Evolutionary conservation across 208 protist genomes (phyloP).

Genomic region (Trypanosoma congolense): DNA sequence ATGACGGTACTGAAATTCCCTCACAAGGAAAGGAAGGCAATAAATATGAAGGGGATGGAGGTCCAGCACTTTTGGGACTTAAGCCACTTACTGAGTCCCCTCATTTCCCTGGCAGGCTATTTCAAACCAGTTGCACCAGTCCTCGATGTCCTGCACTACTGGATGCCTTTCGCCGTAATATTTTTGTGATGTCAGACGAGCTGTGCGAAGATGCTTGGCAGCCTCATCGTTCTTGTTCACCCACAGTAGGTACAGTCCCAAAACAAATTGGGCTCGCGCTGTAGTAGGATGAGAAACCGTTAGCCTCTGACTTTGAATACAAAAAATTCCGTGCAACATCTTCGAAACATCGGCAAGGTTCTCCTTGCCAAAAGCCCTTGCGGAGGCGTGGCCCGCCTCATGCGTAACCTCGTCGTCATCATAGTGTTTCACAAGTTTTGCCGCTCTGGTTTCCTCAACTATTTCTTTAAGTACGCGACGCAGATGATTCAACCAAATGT

Average conservation of each 20-base stretch:
- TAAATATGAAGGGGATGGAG: too few species aligned
- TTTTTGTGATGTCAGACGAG: slow-evolving; percentile 40
- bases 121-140: slow-evolving; percentile 66
- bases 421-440: slow-evolving; percentile 62
- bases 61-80: slow-evolving; percentile 9
- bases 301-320: slow-evolving; percentile 81
- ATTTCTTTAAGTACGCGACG: slow-evolving; percentile 45
- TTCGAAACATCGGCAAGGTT: slow-evolving; percentile 80
- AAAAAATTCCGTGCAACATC: slow-evolving; percentile 81
- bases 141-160: slow-evolving; percentile 73
- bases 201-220: slow-evolving; percentile 31
- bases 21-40: background rate
- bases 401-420: slow-evolving; percentile 47
- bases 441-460: slow-evolving; percentile 40
- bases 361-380: slow-evolving; percentile 64
- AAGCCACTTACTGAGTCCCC: background rate
- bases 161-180: slow-evolving; percentile 80
- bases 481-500: slow-evolving; percentile 77
- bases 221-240: slow-evolving; percentile 57
- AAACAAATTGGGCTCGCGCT: slow-evolving; percentile 64
- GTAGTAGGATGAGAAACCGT: slow-evolving; percentile 56
- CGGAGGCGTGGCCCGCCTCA: slow-evolving; percentile 47
- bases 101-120: slow-evolving; percentile 14
- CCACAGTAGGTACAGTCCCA: slow-evolving; percentile 84
- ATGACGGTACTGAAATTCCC: too few species aligned